Evolutionary conservation across 1,139 yeast genomes (phyloP).

Genomic region (Sugiyamaella japonica): DNA sequence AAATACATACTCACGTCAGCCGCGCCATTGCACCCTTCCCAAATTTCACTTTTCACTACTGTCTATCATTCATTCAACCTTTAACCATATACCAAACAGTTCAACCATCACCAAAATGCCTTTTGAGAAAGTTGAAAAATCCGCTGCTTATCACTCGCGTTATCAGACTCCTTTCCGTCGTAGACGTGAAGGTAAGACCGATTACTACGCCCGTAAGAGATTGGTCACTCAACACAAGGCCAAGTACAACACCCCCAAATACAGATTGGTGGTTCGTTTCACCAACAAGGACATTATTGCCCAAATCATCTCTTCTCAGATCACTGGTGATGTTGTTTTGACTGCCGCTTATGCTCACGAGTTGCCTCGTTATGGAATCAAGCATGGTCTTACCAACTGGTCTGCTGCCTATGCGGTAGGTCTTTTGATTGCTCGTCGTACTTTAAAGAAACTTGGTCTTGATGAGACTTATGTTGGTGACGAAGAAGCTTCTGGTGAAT

Average conservation of each 20-base stretch:
- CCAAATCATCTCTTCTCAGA: slow-evolving; percentile 94
- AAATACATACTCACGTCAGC: background rate
- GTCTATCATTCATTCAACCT: slow-evolving; percentile 7
- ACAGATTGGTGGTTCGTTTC: slow-evolving; percentile 99
- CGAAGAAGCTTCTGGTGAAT: slow-evolving; percentile 99
- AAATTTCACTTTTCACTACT: slow-evolving; percentile 5
- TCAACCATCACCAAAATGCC: slow-evolving; percentile 53
- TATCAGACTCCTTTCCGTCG: slow-evolving; percentile 99
- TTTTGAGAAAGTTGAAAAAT: slow-evolving; percentile 70
- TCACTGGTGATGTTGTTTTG: slow-evolving; percentile 94
- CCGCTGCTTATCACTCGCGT: slow-evolving; percentile 97
- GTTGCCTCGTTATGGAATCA: slow-evolving; percentile 96
- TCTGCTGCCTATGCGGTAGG: slow-evolving; percentile 99
- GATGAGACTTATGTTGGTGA: slow-evolving; percentile 99
- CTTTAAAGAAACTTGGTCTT: slow-evolving; percentile 94
- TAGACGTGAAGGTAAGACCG: slow-evolving; percentile 99
- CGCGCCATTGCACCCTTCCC: background rate
- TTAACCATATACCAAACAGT: slow-evolving; percentile 13
- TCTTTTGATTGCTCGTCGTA: slow-evolving; percentile 98
- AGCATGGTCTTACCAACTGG: slow-evolving; percentile 99
- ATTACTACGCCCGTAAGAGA: slow-evolving; percentile 99
- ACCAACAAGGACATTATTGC: slow-evolving; percentile 99
- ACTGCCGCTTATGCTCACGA: slow-evolving; percentile 99
- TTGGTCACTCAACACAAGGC: slow-evolving; percentile 99
- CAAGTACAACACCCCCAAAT: slow-evolving; percentile 99